Evolutionary conservation across 768 basidiomycete species (phyloP).

Genomic region (Lentinula sp.): DNA sequence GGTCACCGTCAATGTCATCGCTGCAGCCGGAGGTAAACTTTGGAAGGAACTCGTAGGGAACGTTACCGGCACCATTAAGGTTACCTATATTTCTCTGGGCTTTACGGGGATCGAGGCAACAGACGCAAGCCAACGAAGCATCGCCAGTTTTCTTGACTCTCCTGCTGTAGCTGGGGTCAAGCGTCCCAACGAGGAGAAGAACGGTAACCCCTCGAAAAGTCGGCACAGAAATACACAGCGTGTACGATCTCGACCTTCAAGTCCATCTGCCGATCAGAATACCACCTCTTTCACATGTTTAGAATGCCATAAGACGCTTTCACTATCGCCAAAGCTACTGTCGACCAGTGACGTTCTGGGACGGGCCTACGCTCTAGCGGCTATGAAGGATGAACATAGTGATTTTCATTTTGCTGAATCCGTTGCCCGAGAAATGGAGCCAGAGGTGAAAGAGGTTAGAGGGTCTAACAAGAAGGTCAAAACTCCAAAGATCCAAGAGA

Average conservation of each 20-base stretch:
- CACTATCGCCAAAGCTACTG: constrained; percentile 20
- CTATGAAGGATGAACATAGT: constrained; percentile 63
- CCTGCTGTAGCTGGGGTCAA: constrained; percentile 21
- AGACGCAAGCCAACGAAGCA: constrained; percentile 78
- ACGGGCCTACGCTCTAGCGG: constrained; percentile 29
- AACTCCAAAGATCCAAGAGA: constrained; percentile 21
- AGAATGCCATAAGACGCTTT: constrained; percentile 47
- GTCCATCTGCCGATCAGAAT: background rate
- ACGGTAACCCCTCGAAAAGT: background rate
- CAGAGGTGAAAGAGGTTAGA: constrained; percentile 9
- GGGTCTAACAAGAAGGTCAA: constrained; percentile 13
- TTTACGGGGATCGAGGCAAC: constrained; percentile 74
- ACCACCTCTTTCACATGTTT: constrained; percentile 46
- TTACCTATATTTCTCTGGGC: constrained; percentile 66
- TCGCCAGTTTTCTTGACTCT: constrained; percentile 74
- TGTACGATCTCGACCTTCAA: background rate
- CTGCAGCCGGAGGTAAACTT: constrained; percentile 68
- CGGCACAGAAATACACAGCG: background rate
- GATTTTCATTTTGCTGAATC: constrained; percentile 90
- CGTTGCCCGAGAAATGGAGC: constrained; percentile 41
- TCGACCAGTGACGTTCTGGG: constrained; percentile 21
- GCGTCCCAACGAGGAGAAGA: constrained; percentile 29
- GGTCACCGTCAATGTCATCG: constrained; percentile 71
- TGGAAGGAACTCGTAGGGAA: constrained; percentile 83
- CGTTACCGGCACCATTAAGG: constrained; percentile 42